Conservation (phyloP, 192 early-diverging fungal species). For the Coemansia nantahalensis region DNA sequence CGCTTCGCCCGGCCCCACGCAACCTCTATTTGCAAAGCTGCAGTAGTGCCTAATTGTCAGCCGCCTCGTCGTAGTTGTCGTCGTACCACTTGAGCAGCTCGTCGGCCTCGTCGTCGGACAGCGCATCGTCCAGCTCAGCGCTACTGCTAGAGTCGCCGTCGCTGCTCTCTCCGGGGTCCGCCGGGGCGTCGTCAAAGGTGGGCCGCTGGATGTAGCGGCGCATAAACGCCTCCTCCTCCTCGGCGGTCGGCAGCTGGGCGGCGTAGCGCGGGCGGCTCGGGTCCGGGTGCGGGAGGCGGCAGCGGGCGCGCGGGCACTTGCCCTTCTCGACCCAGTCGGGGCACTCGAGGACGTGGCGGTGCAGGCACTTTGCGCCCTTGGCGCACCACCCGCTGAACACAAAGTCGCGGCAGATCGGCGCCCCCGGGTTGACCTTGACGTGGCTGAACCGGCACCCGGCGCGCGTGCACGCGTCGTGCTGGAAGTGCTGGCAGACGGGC, state of each 20-base stretch:
- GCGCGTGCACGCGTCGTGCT: slow-evolving; percentile 58
- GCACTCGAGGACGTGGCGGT: slow-evolving; percentile 68
- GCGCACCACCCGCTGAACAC: slow-evolving; percentile 62
- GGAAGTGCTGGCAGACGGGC: slow-evolving; percentile 67
- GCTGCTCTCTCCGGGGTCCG: not conserved
- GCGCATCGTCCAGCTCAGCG: slow-evolving; percentile 13
- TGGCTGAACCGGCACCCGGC: slow-evolving; percentile 59
- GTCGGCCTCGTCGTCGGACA: slow-evolving; percentile 41
- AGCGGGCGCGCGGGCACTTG: slow-evolving; percentile 56
- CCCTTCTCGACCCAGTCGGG: slow-evolving; percentile 65
- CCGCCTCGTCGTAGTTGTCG: slow-evolving; percentile 19
- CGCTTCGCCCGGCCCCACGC: too few species aligned
- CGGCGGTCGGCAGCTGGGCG: slow-evolving; percentile 2
- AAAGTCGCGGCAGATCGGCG: slow-evolving; percentile 65
- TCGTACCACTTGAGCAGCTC: slow-evolving; percentile 53
- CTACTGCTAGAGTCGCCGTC: not conserved
- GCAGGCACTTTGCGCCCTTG: slow-evolving; percentile 53
- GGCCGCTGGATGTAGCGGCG: slow-evolving; percentile 34
- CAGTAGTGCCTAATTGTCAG: too few species aligned
- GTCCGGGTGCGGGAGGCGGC: slow-evolving; percentile 58
- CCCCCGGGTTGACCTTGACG: slow-evolving; percentile 55
- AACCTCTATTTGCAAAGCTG: too few species aligned
- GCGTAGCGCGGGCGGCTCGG: not conserved
- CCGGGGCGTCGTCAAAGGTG: slow-evolving; percentile 10
- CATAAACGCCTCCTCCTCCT: slow-evolving; percentile 22